Evolutionary conservation across 768 basidiomycete species (phyloP).

Genomic region (Sarcodon aspratus): DNA sequence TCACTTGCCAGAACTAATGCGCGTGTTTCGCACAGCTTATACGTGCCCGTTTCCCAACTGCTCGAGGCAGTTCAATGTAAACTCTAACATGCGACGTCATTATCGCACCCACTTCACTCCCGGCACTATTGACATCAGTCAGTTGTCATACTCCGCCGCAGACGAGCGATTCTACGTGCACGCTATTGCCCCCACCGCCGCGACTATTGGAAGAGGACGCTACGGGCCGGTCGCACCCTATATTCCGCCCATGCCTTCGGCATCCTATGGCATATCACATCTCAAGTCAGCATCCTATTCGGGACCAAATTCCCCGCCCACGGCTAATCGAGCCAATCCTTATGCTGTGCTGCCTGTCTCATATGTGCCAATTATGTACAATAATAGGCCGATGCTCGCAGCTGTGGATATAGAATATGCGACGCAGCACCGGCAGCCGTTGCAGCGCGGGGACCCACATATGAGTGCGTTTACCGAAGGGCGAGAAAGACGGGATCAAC

Average conservation of each 20-base stretch:
- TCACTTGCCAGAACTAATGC: slow-evolving; percentile 4
- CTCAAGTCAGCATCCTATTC: background rate
- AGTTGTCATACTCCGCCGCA: background rate
- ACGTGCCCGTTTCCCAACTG: slow-evolving; percentile 66
- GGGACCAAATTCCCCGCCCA: background rate
- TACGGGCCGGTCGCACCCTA: background rate
- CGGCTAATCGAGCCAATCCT: background rate
- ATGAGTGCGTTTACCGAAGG: no score
- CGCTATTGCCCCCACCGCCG: background rate
- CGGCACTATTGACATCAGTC: background rate
- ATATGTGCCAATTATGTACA: background rate
- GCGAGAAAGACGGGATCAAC: no score
- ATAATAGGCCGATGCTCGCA: background rate
- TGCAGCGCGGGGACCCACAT: background rate
- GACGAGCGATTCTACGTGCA: background rate
- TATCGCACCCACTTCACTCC: slow-evolving; percentile 47
- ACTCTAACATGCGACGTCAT: slow-evolving; percentile 78
- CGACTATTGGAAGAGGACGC: background rate
- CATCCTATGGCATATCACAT: background rate
- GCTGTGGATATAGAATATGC: background rate
- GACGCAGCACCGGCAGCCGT: background rate
- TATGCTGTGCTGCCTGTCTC: background rate
- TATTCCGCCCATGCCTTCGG: background rate
- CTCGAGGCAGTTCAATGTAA: slow-evolving; percentile 71
- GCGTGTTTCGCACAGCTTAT: slow-evolving; percentile 37